Percentiles rank a stretch among this genome's conserved stretches.
Evolutionary conservation across 2,329 filamentous ascomycete species (phyloP).

Genomic region (Beauveria sp.): DNA sequence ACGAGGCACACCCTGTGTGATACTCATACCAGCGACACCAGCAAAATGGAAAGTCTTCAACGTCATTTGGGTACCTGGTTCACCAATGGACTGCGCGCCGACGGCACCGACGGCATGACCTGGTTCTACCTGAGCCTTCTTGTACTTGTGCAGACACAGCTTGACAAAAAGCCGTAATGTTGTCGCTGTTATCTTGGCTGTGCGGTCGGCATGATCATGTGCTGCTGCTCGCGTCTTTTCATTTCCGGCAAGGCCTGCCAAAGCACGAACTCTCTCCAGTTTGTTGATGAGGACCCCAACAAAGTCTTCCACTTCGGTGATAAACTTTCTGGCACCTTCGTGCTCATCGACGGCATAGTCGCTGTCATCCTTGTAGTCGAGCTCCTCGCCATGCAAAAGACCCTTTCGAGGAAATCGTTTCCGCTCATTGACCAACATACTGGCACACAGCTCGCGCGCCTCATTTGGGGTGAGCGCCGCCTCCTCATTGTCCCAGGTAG

Average conservation of each 20-base stretch:
- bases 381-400: conserved; percentile 51
- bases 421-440: conserved; percentile 61
- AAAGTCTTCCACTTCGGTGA: conserved; percentile 69
- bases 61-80: conserved; percentile 98
- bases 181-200: conserved; percentile 72
- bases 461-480: conserved; percentile 65
- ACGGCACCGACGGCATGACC: conserved; percentile 95
- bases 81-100: conserved; percentile 94
- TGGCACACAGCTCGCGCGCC: conserved; percentile 60
- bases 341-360: conserved; percentile 66
- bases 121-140: conserved; percentile 83
- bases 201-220: conserved; percentile 53
- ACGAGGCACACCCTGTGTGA: conserved; percentile 97
- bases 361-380: conserved; percentile 63
- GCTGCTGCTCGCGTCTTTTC: conserved; percentile 17
- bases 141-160: conserved; percentile 82
- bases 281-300: conserved; percentile 55
- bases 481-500: conserved; percentile 75
- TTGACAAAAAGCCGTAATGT: conserved; percentile 71
- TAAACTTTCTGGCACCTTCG: conserved; percentile 76
- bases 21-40: conserved; percentile 98
- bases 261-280: conserved; percentile 45
- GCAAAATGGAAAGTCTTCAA: conserved; percentile 99
- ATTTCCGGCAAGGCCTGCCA: conserved; percentile 40
- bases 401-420: conserved; percentile 54